phyloP scores from a whole-genome alignment of 2,329 filamentous ascomycete species.

The Hypoxylon sp. region DNA sequence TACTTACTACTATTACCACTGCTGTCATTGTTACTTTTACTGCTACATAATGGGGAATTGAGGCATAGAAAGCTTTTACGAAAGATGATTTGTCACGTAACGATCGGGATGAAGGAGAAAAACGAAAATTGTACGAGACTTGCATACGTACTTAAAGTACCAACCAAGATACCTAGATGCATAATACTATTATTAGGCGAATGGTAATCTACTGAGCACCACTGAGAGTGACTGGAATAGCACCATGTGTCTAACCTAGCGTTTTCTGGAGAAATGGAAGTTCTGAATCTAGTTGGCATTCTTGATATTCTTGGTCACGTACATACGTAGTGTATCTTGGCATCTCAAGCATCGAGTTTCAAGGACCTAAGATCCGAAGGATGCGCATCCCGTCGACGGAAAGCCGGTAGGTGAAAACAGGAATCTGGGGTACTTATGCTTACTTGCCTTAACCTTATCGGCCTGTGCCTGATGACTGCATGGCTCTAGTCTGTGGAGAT shows the following conservation, averaged over 20 bases:
- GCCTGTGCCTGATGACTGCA: slow-evolving; percentile 18
- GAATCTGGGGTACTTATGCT: slow-evolving; percentile 47
- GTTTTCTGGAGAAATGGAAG: slow-evolving; percentile 38
- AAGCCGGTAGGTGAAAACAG: slow-evolving; percentile 41
- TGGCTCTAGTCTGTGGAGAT: slow-evolving; percentile 16
- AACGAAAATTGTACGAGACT: slow-evolving; percentile 23
- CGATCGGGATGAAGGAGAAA: slow-evolving; percentile 26
- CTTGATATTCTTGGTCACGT: slow-evolving; percentile 13
- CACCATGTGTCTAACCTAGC: slow-evolving; percentile 6
- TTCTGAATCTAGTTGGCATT: slow-evolving; percentile 9
- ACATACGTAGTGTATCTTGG: slow-evolving; percentile 32
- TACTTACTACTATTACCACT: slow-evolving; percentile 18
- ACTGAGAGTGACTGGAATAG: slow-evolving; percentile 24
- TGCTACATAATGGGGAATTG: slow-evolving; percentile 32
- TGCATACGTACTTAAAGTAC: slow-evolving; percentile 16
- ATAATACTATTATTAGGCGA: slow-evolving; percentile 39
- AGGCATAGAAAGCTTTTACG: slow-evolving; percentile 27
- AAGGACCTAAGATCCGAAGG: slow-evolving; percentile 36
- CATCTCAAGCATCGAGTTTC: slow-evolving; percentile 15
- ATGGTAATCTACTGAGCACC: slow-evolving; percentile 6
- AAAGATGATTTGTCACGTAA: slow-evolving; percentile 37
- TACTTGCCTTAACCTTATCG: slow-evolving; percentile 20
- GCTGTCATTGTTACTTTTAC: slow-evolving; percentile 13
- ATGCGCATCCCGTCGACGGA: slow-evolving; percentile 27
- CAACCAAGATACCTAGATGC: slow-evolving; percentile 9